Percentiles rank a stretch among this genome's conserved stretches.
Conservation (phyloP, 164 flowering plant species). For the Taxillus chinensis region DNA sequence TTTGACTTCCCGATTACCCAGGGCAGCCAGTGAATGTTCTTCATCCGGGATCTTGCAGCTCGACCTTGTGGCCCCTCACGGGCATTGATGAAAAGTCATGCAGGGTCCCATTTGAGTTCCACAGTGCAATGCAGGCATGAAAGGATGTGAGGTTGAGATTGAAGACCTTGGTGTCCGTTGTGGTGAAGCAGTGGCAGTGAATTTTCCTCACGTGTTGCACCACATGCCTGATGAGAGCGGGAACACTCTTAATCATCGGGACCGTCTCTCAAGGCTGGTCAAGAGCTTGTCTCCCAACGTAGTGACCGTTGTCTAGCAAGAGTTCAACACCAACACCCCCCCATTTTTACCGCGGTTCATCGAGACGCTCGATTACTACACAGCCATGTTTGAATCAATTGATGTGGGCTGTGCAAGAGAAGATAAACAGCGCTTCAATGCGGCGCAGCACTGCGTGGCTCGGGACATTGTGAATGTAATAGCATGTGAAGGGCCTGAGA, state of each 20-base stretch:
- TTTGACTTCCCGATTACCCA: conserved; percentile 55
- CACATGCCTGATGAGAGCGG: conserved; percentile 71
- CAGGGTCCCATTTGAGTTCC: conserved; percentile 39
- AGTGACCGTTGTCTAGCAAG: conserved; percentile 50
- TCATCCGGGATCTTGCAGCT: conserved; percentile 31
- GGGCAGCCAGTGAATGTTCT: conserved; percentile 42
- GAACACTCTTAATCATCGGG: conserved; percentile 36
- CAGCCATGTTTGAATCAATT: not conserved
- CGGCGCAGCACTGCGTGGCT: conserved; percentile 60
- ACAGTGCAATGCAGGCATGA: conserved; percentile 24
- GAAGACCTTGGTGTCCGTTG: conserved; percentile 23
- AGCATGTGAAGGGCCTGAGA: conserved; percentile 38
- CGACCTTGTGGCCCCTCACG: conserved; percentile 49
- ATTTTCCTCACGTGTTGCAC: conserved; percentile 43
- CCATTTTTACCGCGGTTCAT: conserved; percentile 17
- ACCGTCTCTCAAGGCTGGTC: conserved; percentile 33
- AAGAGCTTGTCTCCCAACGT: conserved; percentile 42
- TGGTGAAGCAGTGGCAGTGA: conserved; percentile 49
- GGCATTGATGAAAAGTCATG: conserved; percentile 39
- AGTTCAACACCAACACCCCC: conserved; percentile 50
- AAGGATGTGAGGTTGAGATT: conserved; percentile 25
- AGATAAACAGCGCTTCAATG: conserved; percentile 41
- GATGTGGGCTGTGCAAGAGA: conserved; percentile 29
- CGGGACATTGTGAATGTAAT: conserved; percentile 18
- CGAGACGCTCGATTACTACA: not conserved